These are phyloP conservation scores for Boletus hoseneyae DNA, from an alignment of 1,284 basidiomycete species.

Conservation along the genomic window DNA sequence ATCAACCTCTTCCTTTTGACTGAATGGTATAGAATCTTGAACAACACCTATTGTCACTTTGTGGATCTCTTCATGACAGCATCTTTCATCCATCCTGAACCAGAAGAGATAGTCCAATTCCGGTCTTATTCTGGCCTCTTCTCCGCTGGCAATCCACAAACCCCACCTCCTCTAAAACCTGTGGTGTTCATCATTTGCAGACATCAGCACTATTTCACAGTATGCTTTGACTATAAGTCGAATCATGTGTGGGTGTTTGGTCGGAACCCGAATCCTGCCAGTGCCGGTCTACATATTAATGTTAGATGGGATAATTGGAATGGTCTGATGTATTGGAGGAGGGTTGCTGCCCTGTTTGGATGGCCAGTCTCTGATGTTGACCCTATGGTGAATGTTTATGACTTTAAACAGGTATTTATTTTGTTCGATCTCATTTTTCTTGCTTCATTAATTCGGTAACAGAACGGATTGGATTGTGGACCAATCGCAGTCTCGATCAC, in stretches of 20 bases:
- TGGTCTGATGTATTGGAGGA: slow-evolving; percentile 8
- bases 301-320: slow-evolving; percentile 2
- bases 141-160: not conserved
- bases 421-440: not conserved
- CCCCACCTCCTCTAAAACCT: not conserved
- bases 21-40: not conserved
- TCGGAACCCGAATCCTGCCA: not conserved
- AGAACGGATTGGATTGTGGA: slow-evolving; percentile 12
- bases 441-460: not conserved
- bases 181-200: slow-evolving; percentile 8
- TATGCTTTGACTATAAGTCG: slow-evolving; percentile 6
- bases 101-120: not conserved
- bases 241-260: slow-evolving; percentile 9
- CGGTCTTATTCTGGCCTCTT: not conserved
- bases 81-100: not conserved
- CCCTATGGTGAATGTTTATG: not conserved
- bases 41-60: not conserved
- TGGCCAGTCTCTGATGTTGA: not conserved
- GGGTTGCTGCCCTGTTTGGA: slow-evolving; percentile 6
- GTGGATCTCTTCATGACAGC: slow-evolving; percentile 9
- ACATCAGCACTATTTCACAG: slow-evolving; percentile 11
- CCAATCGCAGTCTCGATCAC: slow-evolving; percentile 1
- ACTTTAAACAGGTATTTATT: slow-evolving; percentile 5
- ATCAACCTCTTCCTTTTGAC: slow-evolving; percentile 10
- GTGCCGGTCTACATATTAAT: not conserved